phyloP scores from a whole-genome alignment of 331 rosid species.

The Quercus phellos region DNA sequence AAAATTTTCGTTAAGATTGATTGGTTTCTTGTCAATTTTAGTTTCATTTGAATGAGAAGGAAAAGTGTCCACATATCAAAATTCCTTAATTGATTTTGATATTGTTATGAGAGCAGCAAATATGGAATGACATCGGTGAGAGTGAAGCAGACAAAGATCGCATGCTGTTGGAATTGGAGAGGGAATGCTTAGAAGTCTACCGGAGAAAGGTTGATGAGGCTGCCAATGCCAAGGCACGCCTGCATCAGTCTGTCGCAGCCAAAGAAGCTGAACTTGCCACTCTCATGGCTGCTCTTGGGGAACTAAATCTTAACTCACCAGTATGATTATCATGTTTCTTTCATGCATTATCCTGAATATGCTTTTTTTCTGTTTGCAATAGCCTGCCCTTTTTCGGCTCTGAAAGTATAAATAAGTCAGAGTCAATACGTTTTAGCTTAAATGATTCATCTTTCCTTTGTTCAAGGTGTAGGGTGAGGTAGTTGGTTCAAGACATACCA shows the following conservation, averaged over 20 bases:
- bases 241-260: conserved; percentile 83
- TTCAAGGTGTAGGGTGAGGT: too few species aligned
- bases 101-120: conserved; percentile 53
- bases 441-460: too few species aligned
- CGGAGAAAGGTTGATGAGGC: conserved; percentile 90
- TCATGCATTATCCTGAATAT: neutral
- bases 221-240: conserved; percentile 78
- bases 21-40: neutral
- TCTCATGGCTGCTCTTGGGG: conserved; percentile 82
- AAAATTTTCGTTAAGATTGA: neutral
- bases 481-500: too few species aligned
- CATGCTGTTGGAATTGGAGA: conserved; percentile 77
- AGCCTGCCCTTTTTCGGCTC: neutral
- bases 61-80: neutral
- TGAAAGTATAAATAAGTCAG: neutral
- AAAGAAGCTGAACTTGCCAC: conserved; percentile 98
- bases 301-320: conserved; percentile 69
- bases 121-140: conserved; percentile 97
- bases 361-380: neutral
- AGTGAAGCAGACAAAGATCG: conserved; percentile 72
- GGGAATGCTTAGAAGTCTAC: conserved; percentile 93
- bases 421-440: too few species aligned
- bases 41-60: neutral
- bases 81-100: neutral
- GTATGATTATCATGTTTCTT: conserved; percentile 28